phyloP scores from a whole-genome alignment of 2,329 filamentous ascomycete genomes.

The Karstenula rhodostoma region DNA sequence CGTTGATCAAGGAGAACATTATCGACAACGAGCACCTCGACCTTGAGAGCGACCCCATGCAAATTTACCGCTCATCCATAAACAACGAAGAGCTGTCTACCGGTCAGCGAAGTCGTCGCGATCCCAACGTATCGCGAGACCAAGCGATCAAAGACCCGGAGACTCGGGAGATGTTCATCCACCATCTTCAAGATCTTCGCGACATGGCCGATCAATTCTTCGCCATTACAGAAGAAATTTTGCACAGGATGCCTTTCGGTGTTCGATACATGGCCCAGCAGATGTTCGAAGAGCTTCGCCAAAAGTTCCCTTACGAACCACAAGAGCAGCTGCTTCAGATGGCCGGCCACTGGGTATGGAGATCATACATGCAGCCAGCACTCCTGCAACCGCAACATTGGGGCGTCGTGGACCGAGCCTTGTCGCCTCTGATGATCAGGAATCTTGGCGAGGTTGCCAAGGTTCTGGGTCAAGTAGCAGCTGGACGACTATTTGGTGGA shows the following conservation, averaged over 20 bases:
- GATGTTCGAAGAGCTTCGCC: conserved; percentile 79
- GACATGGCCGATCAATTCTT: conserved; percentile 96
- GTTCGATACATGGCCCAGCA: conserved; percentile 88
- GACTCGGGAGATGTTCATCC: conserved; percentile 90
- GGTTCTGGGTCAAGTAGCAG: conserved; percentile 86
- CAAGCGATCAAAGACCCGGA: conserved; percentile 95
- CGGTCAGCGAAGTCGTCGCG: conserved; percentile 80
- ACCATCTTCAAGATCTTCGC: conserved; percentile 89
- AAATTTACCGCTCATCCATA: conserved; percentile 94
- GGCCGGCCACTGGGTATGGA: conserved; percentile 92
- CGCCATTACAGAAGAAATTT: conserved; percentile 77
- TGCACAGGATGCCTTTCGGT: conserved; percentile 91
- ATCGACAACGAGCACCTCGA: conserved; percentile 91
- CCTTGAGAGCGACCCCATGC: conserved; percentile 94
- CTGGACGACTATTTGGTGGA: conserved; percentile 88
- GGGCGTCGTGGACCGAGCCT: conserved; percentile 86
- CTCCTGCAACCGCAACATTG: conserved; percentile 90
- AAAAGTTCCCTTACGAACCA: conserved; percentile 81
- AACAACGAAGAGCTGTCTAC: conserved; percentile 97
- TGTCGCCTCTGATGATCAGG: conserved; percentile 90
- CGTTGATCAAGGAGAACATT: conserved; percentile 88
- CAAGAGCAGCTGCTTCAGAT: conserved; percentile 81
- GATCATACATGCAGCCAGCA: conserved; percentile 89
- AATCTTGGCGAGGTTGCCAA: conserved; percentile 92
- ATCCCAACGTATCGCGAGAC: conserved; percentile 86